Evolutionary conservation across 2,329 filamentous ascomycete species (phyloP).

Genomic region (Fusarium agapanthi): DNA sequence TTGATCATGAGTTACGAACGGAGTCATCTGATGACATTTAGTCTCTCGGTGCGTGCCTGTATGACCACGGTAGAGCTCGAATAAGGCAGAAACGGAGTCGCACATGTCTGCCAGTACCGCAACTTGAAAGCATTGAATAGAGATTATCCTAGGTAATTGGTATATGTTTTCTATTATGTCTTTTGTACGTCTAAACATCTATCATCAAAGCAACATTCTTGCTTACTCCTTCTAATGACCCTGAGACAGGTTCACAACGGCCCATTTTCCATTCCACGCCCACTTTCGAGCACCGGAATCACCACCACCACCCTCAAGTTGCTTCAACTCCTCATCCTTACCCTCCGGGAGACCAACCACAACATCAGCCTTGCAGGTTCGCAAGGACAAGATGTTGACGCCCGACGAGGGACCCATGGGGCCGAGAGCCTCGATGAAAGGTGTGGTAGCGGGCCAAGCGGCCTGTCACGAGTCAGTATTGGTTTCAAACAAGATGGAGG

Average conservation of each 20-base stretch:
- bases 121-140: background rate
- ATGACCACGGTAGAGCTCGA: too few relatives aligned
- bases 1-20: background rate
- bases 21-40: background rate
- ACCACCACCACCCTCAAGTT: slow-evolving; percentile 74
- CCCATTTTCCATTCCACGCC: slow-evolving; percentile 97
- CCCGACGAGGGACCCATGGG: slow-evolving; percentile 84
- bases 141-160: background rate
- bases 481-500: accelerated
- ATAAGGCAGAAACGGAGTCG: too few relatives aligned
- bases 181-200: slow-evolving; percentile 24
- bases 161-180: background rate
- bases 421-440: slow-evolving; percentile 85
- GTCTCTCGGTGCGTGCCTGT: background rate
- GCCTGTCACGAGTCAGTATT: slow-evolving; percentile 42
- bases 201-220: slow-evolving; percentile 14
- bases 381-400: slow-evolving; percentile 83
- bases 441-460: slow-evolving; percentile 84
- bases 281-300: slow-evolving; percentile 79
- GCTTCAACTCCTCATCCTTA: slow-evolving; percentile 81
- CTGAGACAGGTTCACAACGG: slow-evolving; percentile 72
- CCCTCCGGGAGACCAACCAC: slow-evolving; percentile 87
- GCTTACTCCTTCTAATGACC: slow-evolving; percentile 39
- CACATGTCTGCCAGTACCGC: too few relatives aligned
- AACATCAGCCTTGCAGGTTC: slow-evolving; percentile 96